These are phyloP conservation scores for Apophysomyces trapeziformis DNA, from an alignment of 371 early-diverging fungal genomes.

Conservation along the genomic window DNA sequence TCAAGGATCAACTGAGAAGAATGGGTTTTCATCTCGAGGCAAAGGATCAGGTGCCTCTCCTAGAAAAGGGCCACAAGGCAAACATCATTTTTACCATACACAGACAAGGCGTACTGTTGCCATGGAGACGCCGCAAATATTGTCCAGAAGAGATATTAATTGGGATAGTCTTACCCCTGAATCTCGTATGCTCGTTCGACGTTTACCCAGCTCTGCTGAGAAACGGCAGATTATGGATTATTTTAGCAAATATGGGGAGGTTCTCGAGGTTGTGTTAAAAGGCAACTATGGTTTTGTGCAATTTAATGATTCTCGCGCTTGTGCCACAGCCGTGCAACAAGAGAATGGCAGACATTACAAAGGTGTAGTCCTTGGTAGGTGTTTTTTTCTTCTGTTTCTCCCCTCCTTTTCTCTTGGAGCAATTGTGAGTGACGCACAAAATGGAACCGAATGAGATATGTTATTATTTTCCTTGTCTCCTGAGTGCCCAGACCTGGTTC, in stretches of 20 bases:
- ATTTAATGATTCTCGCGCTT: slow-evolving; percentile 41
- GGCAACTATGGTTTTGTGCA: slow-evolving; percentile 48
- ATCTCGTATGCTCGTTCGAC: slow-evolving; percentile 48
- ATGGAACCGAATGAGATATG: background rate
- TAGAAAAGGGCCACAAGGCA: slow-evolving; percentile 12
- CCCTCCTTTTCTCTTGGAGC: background rate
- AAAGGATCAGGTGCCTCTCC: slow-evolving; percentile 1
- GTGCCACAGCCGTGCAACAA: slow-evolving; percentile 43
- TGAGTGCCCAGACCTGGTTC: background rate
- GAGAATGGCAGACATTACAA: slow-evolving; percentile 47
- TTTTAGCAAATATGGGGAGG: slow-evolving; percentile 53
- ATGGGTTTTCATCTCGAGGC: slow-evolving; percentile 3
- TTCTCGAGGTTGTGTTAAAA: slow-evolving; percentile 45
- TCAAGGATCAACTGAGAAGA: slow-evolving; percentile 1
- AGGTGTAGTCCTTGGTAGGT: slow-evolving; percentile 46
- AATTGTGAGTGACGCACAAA: background rate
- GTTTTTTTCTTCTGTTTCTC: background rate
- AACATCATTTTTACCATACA: slow-evolving; percentile 11
- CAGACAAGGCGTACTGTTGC: slow-evolving; percentile 17
- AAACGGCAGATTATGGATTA: slow-evolving; percentile 42
- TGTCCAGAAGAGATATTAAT: slow-evolving; percentile 33
- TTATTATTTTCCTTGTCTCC: background rate
- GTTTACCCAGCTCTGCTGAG: slow-evolving; percentile 36
- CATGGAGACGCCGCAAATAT: slow-evolving; percentile 20
- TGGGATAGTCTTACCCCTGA: slow-evolving; percentile 41